phyloP scores from a whole-genome alignment of 495 filamentous ascomycete species.

The Talaromyces liani region DNA sequence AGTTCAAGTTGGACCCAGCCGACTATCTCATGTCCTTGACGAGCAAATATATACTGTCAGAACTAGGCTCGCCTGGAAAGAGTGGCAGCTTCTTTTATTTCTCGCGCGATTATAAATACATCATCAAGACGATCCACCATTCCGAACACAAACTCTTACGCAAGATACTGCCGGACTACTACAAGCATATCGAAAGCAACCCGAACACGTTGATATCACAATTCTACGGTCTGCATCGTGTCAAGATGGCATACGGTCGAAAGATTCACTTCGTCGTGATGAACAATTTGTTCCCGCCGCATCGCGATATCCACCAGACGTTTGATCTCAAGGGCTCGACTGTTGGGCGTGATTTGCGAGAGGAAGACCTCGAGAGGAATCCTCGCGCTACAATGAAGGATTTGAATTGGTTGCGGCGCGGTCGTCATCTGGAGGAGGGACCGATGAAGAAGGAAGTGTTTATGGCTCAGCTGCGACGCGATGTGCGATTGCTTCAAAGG shows the following conservation, averaged over 20 bases:
- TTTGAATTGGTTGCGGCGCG: conserved; percentile 87
- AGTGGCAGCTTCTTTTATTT: conserved; percentile 99
- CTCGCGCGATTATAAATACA: conserved; percentile 99
- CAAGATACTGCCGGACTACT: conserved; percentile 89
- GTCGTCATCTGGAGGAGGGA: conserved; percentile 79
- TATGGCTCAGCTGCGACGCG: conserved; percentile 76
- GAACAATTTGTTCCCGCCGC: conserved; percentile 98
- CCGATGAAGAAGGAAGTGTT: conserved; percentile 79
- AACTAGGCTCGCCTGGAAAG: conserved; percentile 94
- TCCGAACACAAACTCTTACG: conserved; percentile 91
- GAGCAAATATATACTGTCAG: conserved; percentile 96
- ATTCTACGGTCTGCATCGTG: conserved; percentile 94
- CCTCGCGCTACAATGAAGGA: conserved; percentile 94
- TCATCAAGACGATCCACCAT: conserved; percentile 99
- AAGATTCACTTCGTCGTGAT: conserved; percentile 99
- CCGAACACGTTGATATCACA: conserved; percentile 96
- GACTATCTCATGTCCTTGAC: conserved; percentile 98
- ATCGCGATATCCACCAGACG: conserved; percentile 93
- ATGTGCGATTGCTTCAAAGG: conserved; percentile 76
- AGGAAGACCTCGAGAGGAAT: conserved; percentile 80
- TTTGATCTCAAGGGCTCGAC: conserved; percentile 99
- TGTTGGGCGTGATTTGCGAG: conserved; percentile 81
- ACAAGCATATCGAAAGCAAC: conserved; percentile 84
- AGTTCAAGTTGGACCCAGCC: conserved; percentile 87
- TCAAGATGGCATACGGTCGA: conserved; percentile 96